These are phyloP conservation scores for Dactylis glomerata DNA, from an alignment of 176 grass and related monocot species.

Conservation along the genomic window DNA sequence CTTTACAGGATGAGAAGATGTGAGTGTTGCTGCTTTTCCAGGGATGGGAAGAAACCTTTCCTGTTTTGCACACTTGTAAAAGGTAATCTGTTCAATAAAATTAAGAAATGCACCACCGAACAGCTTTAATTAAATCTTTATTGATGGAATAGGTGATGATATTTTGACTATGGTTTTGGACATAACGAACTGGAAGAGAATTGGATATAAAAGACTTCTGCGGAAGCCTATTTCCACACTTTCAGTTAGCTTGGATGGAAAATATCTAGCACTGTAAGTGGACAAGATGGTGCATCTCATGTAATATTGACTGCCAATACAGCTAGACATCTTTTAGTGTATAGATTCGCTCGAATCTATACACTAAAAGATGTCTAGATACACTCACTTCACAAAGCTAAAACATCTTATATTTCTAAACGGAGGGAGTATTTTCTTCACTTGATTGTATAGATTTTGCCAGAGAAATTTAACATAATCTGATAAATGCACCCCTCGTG, in stretches of 20 bases:
- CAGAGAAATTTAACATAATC: neutral
- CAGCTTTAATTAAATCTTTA: slow-evolving; percentile 16
- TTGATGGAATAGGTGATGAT: slow-evolving; percentile 47
- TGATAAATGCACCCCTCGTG: neutral
- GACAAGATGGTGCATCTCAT: neutral
- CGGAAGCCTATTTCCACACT: slow-evolving; percentile 68
- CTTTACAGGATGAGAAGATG: slow-evolving; percentile 85
- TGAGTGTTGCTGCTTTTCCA: slow-evolving; percentile 87
- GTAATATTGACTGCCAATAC: no score
- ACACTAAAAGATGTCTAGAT: no score
- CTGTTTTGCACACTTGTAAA: slow-evolving; percentile 89
- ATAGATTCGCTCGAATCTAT: no score
- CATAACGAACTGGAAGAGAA: slow-evolving; percentile 84
- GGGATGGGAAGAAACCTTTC: slow-evolving; percentile 88
- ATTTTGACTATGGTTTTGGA: slow-evolving; percentile 59
- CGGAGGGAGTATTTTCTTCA: slow-evolving; percentile 2
- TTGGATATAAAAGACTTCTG: slow-evolving; percentile 75
- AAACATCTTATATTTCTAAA: no score
- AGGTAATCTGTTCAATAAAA: slow-evolving; percentile 48
- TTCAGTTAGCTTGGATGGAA: slow-evolving; percentile 90
- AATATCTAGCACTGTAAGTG: slow-evolving; percentile 91
- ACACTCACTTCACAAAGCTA: no score
- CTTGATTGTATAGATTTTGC: neutral
- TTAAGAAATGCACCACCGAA: neutral
- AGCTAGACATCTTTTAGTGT: no score